Conservation (phyloP, 108 stramenopile species). For the Pseudonitzschia delicatissima region DNA sequence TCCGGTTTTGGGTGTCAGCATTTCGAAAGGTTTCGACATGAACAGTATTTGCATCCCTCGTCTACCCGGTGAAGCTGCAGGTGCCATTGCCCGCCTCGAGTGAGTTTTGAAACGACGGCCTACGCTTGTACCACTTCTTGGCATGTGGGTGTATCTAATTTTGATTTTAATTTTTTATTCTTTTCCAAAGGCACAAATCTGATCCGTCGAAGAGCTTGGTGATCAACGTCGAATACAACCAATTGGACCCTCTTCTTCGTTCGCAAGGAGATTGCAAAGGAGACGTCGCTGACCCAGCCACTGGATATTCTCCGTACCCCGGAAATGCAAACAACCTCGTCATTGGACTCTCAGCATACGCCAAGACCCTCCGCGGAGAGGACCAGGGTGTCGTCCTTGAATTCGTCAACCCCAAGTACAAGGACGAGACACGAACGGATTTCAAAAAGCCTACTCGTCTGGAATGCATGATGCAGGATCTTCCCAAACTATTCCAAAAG, state of each 20-base stretch:
- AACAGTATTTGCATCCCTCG: constrained; percentile 97
- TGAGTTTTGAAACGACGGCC: constrained; percentile 41
- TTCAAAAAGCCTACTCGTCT: constrained; percentile 99
- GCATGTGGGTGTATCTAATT: background rate
- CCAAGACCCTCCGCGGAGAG: constrained; percentile 71
- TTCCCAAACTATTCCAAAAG: constrained; percentile 93
- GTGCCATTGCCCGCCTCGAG: constrained; percentile 94
- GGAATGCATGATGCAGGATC: constrained; percentile 99
- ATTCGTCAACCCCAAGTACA: constrained; percentile 99
- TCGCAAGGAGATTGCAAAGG: constrained; percentile 82
- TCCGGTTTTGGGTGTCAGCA: constrained; percentile 93
- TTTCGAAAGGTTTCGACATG: constrained; percentile 86
- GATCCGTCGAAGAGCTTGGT: constrained; percentile 87
- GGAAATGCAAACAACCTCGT: constrained; percentile 99
- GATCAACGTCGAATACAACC: constrained; percentile 99
- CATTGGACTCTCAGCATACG: constrained; percentile 82
- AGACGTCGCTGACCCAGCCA: constrained; percentile 90
- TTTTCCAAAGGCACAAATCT: constrained; percentile 75
- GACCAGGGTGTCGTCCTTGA: constrained; percentile 94
- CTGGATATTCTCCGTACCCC: constrained; percentile 94
- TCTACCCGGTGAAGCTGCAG: constrained; percentile 96
- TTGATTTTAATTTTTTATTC: constrained; percentile 5
- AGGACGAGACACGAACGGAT: constrained; percentile 80
- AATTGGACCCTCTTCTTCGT: constrained; percentile 94
- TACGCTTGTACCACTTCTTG: background rate